Percentiles rank a stretch among this genome's conserved stretches.
Evolutionary conservation across 257 asterid species (phyloP).

Genomic region (Jaltomata sinuosa): DNA sequence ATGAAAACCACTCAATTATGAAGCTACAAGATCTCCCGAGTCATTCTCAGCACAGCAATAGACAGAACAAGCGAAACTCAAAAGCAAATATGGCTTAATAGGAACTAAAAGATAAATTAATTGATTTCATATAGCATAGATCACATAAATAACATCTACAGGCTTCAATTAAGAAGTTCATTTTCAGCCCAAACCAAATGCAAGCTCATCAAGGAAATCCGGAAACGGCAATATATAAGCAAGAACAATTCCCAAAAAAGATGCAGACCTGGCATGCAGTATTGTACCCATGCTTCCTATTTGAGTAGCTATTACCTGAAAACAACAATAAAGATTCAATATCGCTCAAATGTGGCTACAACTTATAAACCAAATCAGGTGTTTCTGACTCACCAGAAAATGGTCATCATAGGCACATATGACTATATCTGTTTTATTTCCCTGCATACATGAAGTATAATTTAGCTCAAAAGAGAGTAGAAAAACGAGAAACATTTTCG

Average conservation of each 20-base stretch:
- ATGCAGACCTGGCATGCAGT: constrained; percentile 67
- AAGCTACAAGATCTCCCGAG: not conserved
- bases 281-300: constrained; percentile 96
- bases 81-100: not conserved
- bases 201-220: not conserved
- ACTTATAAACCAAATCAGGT: not conserved
- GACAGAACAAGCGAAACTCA: not conserved
- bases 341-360: not conserved
- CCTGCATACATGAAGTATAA: constrained; percentile 25
- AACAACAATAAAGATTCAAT: not conserved
- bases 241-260: not conserved
- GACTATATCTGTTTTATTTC: constrained; percentile 59
- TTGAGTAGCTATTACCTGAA: constrained; percentile 84
- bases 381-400: constrained; percentile 47
- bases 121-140: not conserved
- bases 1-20: not conserved
- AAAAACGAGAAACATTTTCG: not conserved
- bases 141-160: not conserved
- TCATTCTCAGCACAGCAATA: not conserved
- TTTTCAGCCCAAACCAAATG: not conserved
- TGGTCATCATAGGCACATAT: constrained; percentile 78
- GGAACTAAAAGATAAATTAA: not conserved
- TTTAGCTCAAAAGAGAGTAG: not conserved
- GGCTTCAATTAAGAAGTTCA: not conserved
- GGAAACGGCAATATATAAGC: not conserved